phyloP scores from a whole-genome alignment of 2,329 filamentous ascomycete genomes.

The Hypomyces rosellus region DNA sequence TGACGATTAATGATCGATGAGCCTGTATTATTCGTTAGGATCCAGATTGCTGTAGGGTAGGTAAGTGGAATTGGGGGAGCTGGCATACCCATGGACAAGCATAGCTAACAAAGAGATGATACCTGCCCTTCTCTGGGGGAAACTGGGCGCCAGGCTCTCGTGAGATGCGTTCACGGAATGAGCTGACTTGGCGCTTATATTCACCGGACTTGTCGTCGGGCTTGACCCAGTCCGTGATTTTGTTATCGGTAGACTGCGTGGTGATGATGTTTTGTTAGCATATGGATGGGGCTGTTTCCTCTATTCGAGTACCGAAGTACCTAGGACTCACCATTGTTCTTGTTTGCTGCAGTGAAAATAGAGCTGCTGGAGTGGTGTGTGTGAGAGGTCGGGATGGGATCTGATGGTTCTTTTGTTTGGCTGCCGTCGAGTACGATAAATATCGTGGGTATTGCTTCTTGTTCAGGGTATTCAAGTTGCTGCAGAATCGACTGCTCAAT shows the following conservation, averaged over 20 bases:
- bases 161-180: constrained; percentile 77
- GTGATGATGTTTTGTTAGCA: constrained; percentile 5
- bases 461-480: no score
- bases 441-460: no score
- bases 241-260: background rate
- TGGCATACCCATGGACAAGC: constrained; percentile 74
- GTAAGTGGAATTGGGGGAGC: background rate
- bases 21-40: constrained; percentile 38
- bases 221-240: constrained; percentile 78
- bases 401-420: no score
- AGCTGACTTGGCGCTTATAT: constrained; percentile 82
- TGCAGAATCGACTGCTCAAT: no score
- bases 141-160: constrained; percentile 65
- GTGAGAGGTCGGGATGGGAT: no score
- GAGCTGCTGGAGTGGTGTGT: no score
- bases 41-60: background rate
- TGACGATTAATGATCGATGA: constrained; percentile 77
- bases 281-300: background rate
- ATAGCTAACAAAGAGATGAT: constrained; percentile 93
- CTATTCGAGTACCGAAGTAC: no score
- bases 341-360: no score
- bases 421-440: no score
- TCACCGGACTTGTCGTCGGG: constrained; percentile 75
- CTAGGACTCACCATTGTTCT: no score
- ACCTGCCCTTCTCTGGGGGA: constrained; percentile 79